Conservation (phyloP, 352 stramenopile genomes). For the Peronospora belbahrii region DNA sequence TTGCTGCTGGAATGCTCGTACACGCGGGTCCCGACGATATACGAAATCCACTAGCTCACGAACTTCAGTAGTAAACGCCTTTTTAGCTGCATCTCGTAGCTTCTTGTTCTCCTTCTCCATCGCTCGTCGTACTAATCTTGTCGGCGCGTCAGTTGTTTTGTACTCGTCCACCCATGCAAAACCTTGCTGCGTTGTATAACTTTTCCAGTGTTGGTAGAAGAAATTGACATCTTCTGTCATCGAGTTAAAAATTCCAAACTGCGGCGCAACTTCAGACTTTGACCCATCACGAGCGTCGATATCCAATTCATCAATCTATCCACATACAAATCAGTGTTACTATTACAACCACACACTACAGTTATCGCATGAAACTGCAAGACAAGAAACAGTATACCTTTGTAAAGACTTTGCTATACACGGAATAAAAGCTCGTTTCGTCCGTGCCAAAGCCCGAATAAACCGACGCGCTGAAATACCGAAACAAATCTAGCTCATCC, state of each 20-base stretch:
- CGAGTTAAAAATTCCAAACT: constrained; percentile 36
- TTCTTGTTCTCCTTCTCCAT: constrained; percentile 89
- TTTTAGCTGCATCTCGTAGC: constrained; percentile 66
- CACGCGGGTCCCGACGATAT: constrained; percentile 63
- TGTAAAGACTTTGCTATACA: constrained; percentile 65
- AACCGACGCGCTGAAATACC: constrained; percentile 68
- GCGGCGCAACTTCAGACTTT: constrained; percentile 24
- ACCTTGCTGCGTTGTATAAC: constrained; percentile 60
- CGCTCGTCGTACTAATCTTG: constrained; percentile 57
- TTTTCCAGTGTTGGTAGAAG: constrained; percentile 80
- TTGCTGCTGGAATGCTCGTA: constrained; percentile 56
- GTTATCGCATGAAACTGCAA: not conserved
- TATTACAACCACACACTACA: not conserved
- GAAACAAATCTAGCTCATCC: constrained; percentile 65
- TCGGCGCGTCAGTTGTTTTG: constrained; percentile 74
- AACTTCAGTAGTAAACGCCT: constrained; percentile 70
- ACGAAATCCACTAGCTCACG: constrained; percentile 81
- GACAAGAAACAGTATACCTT: constrained; percentile 32
- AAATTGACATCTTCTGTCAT: constrained; percentile 43
- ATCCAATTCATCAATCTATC: constrained; percentile 67
- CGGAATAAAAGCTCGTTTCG: constrained; percentile 65
- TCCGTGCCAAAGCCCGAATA: constrained; percentile 76
- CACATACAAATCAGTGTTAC: not conserved
- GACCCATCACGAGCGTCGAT: constrained; percentile 17
- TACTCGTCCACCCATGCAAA: constrained; percentile 82